Evolutionary conservation across 2,329 filamentous ascomycete species (phyloP).

Genomic region (Trichophyton equinum): DNA sequence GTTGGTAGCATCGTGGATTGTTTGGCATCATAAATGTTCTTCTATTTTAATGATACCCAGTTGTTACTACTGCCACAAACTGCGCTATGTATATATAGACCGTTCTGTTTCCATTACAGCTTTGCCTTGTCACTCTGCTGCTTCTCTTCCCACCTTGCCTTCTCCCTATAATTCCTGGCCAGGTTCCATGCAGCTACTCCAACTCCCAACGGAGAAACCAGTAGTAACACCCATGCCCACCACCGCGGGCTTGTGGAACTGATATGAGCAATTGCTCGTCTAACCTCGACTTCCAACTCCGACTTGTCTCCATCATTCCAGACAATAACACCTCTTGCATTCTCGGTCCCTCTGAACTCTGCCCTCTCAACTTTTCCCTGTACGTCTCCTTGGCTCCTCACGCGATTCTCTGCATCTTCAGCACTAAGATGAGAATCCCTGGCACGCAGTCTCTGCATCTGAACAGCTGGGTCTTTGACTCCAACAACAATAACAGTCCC

Average conservation of each 20-base stretch:
- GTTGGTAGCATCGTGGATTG: background rate
- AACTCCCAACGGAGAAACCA: slow-evolving; percentile 63
- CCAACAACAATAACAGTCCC: slow-evolving; percentile 78
- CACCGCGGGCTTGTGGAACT: slow-evolving; percentile 55
- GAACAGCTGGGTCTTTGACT: slow-evolving; percentile 63
- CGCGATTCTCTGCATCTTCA: slow-evolving; percentile 80
- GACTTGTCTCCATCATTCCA: slow-evolving; percentile 76
- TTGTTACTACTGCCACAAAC: background rate
- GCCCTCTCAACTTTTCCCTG: slow-evolving; percentile 67
- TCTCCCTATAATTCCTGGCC: slow-evolving; percentile 57
- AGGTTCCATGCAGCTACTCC: slow-evolving; percentile 58
- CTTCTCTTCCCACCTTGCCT: slow-evolving; percentile 55
- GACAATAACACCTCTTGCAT: slow-evolving; percentile 59
- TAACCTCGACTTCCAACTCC: slow-evolving; percentile 56
- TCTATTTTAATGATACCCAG: background rate
- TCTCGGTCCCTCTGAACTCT: slow-evolving; percentile 45
- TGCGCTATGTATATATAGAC: background rate
- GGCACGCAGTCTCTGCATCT: slow-evolving; percentile 65
- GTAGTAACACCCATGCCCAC: slow-evolving; percentile 63
- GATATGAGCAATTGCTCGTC: slow-evolving; percentile 52
- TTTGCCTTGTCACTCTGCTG: slow-evolving; percentile 48
- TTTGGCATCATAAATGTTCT: background rate
- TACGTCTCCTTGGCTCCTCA: slow-evolving; percentile 77
- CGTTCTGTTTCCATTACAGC: slow-evolving; percentile 28
- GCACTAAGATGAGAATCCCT: slow-evolving; percentile 64